A percentile compares a stretch with the other conserved stretches of the same genome.
These are phyloP conservation scores for Ailanthus altissimus DNA, from an alignment of 345 rosid genomes.

Conservation along the genomic window DNA sequence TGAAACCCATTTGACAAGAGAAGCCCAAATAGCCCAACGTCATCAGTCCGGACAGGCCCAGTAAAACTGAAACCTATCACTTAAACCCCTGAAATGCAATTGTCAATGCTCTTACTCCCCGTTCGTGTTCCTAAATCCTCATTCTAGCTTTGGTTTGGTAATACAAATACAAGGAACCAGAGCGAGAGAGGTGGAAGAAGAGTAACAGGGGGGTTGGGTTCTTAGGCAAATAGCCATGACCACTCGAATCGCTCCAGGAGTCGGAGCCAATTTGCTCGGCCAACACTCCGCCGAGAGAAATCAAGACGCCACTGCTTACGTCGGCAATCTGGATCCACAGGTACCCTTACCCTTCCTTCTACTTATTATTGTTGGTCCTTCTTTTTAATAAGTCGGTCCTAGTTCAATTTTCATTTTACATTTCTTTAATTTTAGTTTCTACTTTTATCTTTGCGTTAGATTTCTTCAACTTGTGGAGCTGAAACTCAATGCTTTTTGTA, in stretches of 20 bases:
- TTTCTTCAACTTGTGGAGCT: not conserved
- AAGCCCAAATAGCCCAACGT: no score
- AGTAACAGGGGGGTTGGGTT: not conserved
- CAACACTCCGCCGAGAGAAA: slow-evolving; percentile 98
- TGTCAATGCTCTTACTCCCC: no score
- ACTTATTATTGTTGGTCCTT: no score
- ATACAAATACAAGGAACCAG: not conserved
- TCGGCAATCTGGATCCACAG: slow-evolving; percentile 87
- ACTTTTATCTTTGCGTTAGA: not conserved
- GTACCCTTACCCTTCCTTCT: slow-evolving; percentile 24
- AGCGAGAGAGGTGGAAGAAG: not conserved
- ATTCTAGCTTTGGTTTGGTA: not conserved
- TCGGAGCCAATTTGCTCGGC: slow-evolving; percentile 94
- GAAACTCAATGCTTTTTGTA: not conserved
- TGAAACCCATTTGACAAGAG: no score
- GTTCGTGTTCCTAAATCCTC: no score
- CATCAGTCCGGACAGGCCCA: not conserved
- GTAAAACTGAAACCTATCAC: not conserved
- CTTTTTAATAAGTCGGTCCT: not conserved
- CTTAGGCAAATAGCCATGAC: slow-evolving; percentile 52
- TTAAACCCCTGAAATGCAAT: not conserved
- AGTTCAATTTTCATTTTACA: not conserved
- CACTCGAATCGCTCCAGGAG: slow-evolving; percentile 94
- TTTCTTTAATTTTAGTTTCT: not conserved
- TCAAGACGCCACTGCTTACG: slow-evolving; percentile 98